phyloP scores from a whole-genome alignment of 2,329 filamentous ascomycete genomes.

The Phaeoacremonium minimum region DNA sequence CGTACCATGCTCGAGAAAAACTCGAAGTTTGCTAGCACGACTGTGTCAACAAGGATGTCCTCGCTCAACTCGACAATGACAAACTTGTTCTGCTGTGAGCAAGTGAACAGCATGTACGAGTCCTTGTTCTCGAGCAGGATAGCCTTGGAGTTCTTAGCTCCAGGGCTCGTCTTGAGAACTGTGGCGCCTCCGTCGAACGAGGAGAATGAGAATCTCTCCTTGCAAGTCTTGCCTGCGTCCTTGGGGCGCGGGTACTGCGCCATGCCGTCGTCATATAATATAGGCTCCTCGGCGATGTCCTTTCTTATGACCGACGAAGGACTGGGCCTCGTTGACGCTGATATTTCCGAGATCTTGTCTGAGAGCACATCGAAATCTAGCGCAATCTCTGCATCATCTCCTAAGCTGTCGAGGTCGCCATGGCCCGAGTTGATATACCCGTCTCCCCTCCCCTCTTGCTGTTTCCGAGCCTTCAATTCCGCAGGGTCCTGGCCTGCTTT shows the following conservation, averaged over 20 bases:
- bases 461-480: constrained; percentile 60
- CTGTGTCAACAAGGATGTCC: constrained; percentile 79
- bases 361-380: constrained; percentile 49
- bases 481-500: constrained; percentile 72
- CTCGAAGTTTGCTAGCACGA: constrained; percentile 97
- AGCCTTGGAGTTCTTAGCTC: constrained; percentile 82
- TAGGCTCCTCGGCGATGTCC: constrained; percentile 31
- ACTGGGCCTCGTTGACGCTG: constrained; percentile 18
- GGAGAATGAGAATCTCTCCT: constrained; percentile 95
- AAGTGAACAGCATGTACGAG: constrained; percentile 95
- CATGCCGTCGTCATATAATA: constrained; percentile 42
- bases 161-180: constrained; percentile 81
- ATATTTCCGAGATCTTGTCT: constrained; percentile 39
- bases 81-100: constrained; percentile 82
- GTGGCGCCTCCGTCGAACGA: constrained; percentile 97
- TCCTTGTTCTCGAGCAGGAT: constrained; percentile 97
- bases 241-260: constrained; percentile 68
- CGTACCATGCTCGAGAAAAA: constrained; percentile 98
- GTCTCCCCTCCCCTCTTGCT: constrained; percentile 41
- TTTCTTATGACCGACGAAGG: constrained; percentile 10
- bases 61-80: constrained; percentile 92
- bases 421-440: constrained; percentile 49
- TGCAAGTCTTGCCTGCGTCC: constrained; percentile 95
- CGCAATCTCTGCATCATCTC: constrained; percentile 82
- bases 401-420: constrained; percentile 72